Evolutionary conservation across 805 yeast genomes (phyloP).

Genomic region (Spathaspora hagerdaliae): DNA sequence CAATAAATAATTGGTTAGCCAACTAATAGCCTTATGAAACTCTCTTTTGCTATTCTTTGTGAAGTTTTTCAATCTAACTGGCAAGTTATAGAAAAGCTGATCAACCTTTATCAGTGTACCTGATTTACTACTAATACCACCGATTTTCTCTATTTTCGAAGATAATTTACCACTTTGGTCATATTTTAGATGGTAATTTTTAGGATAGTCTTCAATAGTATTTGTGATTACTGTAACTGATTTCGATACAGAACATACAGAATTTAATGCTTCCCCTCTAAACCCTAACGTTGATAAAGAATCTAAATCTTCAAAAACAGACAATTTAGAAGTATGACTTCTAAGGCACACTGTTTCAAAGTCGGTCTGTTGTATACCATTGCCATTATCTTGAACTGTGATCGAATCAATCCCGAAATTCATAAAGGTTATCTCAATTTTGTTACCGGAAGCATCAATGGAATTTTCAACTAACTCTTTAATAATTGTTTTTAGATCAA

Average conservation of each 20-base stretch:
- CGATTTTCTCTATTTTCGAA: slow-evolving; percentile 39
- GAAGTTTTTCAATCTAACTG: slow-evolving; percentile 79
- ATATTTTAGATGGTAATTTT: slow-evolving; percentile 54
- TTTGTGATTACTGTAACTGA: slow-evolving; percentile 50
- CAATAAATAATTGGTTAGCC: slow-evolving; percentile 67
- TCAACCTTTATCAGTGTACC: slow-evolving; percentile 69
- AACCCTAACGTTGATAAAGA: slow-evolving; percentile 61
- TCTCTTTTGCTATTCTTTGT: slow-evolving; percentile 65
- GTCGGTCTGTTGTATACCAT: slow-evolving; percentile 54
- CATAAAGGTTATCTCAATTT: slow-evolving; percentile 62
- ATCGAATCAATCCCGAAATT: slow-evolving; percentile 72
- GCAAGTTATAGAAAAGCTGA: slow-evolving; percentile 62
- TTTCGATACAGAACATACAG: slow-evolving; percentile 54
- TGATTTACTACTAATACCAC: slow-evolving; percentile 10
- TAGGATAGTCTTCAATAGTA: slow-evolving; percentile 44
- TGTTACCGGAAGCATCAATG: slow-evolving; percentile 70
- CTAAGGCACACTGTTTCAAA: slow-evolving; percentile 52
- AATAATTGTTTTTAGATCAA: slow-evolving; percentile 69
- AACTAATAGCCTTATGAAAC: slow-evolving; percentile 59
- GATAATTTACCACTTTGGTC: slow-evolving; percentile 51
- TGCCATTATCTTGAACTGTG: slow-evolving; percentile 67
- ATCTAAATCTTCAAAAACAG: slow-evolving; percentile 50
- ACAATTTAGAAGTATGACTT: slow-evolving; percentile 66
- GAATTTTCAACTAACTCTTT: slow-evolving; percentile 88
- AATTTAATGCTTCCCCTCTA: slow-evolving; percentile 78